Conservation (phyloP, 2,329 filamentous ascomycete genomes). For the Penicillium sp. region DNA sequence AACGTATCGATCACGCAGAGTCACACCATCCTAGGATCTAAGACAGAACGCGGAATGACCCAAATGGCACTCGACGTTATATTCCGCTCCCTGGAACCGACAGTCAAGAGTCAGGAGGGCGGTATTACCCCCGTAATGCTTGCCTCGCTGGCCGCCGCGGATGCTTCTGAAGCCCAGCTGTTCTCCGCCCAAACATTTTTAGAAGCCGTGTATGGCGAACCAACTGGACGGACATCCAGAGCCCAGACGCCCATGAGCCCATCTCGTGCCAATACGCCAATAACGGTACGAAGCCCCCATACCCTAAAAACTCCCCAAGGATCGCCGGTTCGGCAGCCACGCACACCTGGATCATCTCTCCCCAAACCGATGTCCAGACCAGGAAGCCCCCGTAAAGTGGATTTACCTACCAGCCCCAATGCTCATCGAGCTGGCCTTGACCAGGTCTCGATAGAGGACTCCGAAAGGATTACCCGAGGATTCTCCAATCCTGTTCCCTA, state of each 20-base stretch:
- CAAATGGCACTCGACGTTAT: conserved; percentile 88
- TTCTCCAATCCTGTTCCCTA: conserved; percentile 25
- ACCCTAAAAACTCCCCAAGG: conserved; percentile 26
- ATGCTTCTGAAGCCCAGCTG: conserved; percentile 76
- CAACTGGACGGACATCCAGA: conserved; percentile 57
- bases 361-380: conserved; percentile 9
- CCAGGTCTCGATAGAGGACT: conserved; percentile 10
- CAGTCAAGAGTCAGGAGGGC: conserved; percentile 60
- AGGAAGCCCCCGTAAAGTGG: conserved; percentile 14
- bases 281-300: conserved; percentile 43
- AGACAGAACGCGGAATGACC: conserved; percentile 79
- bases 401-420: conserved; percentile 2
- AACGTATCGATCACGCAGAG: conserved; percentile 56
- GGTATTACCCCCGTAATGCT: conserved; percentile 59
- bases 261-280: conserved; percentile 44
- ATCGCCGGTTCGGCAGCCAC: conserved; percentile 17
- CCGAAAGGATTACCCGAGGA: conserved; percentile 14
- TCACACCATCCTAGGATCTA: conserved; percentile 90
- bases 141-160: conserved; percentile 69
- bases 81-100: conserved; percentile 73
- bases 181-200: conserved; percentile 72
- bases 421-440: conserved; percentile 7
- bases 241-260: conserved; percentile 64
- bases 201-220: conserved; percentile 71
- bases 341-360: conserved; percentile 16